Evolutionary conservation across 495 filamentous ascomycete species (phyloP).

Genomic region (Apodospora peruviana): DNA sequence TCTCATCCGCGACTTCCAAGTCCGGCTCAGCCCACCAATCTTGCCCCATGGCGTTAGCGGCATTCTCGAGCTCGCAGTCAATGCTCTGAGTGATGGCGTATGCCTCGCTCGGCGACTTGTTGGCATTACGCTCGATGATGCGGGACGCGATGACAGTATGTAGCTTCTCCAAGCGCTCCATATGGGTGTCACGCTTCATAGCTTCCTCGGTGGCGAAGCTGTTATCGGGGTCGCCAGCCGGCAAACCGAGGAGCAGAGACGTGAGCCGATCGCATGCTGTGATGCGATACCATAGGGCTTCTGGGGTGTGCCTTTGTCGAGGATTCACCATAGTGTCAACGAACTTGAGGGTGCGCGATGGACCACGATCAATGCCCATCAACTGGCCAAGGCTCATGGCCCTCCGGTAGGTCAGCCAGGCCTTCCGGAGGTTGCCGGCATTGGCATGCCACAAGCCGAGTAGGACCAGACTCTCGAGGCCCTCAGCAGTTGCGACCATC

Average conservation of each 20-base stretch:
- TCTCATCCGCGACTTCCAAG: slow-evolving; percentile 9
- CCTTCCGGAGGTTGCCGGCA: slow-evolving; percentile 39
- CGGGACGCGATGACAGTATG: slow-evolving; percentile 29
- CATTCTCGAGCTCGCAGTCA: slow-evolving; percentile 37
- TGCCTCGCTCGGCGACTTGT: slow-evolving; percentile 9
- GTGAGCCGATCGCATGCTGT: slow-evolving; percentile 26
- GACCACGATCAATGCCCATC: slow-evolving; percentile 35
- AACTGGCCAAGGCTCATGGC: slow-evolving; percentile 39
- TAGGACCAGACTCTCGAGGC: slow-evolving; percentile 35
- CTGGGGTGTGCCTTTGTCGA: slow-evolving; percentile 14
- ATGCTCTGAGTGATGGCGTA: slow-evolving; percentile 35
- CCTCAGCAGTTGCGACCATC: slow-evolving; percentile 40
- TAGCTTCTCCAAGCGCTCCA: slow-evolving; percentile 28
- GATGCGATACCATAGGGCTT: slow-evolving; percentile 29
- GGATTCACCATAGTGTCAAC: slow-evolving; percentile 21
- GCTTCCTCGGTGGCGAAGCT: slow-evolving; percentile 25
- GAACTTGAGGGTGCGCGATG: slow-evolving; percentile 23
- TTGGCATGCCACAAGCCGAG: slow-evolving; percentile 36
- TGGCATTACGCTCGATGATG: slow-evolving; percentile 38
- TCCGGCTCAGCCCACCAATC: slow-evolving; percentile 33
- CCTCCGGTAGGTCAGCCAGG: slow-evolving; percentile 38
- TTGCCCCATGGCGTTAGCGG: slow-evolving; percentile 27
- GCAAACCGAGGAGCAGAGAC: slow-evolving; percentile 37
- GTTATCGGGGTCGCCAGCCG: slow-evolving; percentile 29
- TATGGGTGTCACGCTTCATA: slow-evolving; percentile 19